Evolutionary conservation across 371 early-diverging fungal genomes (phyloP).

Genomic region (Lichtheimia ornata): DNA sequence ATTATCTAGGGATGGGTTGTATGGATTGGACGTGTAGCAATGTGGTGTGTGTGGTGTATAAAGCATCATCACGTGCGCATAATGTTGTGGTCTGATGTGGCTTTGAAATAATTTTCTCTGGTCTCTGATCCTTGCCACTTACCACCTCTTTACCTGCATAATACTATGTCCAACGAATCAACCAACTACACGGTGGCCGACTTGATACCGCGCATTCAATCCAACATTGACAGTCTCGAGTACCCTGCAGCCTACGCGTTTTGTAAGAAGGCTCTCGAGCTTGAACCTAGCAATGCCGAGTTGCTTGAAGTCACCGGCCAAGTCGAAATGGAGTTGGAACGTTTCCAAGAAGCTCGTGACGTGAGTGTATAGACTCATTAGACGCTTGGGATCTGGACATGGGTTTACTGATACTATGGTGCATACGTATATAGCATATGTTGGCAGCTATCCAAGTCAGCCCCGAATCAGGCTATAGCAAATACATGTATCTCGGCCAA

Average conservation of each 20-base stretch:
- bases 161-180: not conserved
- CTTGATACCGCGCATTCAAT: conserved; percentile 69
- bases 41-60: too few species aligned
- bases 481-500: conserved; percentile 92
- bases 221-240: conserved; percentile 76
- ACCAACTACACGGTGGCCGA: conserved; percentile 58
- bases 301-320: conserved; percentile 73
- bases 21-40: too few species aligned
- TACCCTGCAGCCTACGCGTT: conserved; percentile 75
- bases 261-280: conserved; percentile 67
- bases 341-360: conserved; percentile 69
- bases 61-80: too few species aligned
- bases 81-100: too few species aligned
- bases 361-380: conserved; percentile 31
- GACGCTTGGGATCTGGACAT: not conserved
- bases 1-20: too few species aligned
- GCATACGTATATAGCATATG: conserved; percentile 51
- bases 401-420: too few species aligned
- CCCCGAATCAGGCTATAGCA: conserved; percentile 73
- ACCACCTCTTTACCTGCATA: not conserved
- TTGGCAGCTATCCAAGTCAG: conserved; percentile 65
- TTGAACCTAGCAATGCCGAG: conserved; percentile 63
- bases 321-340: conserved; percentile 75
- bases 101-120: too few species aligned
- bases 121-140: too few species aligned